Percentiles rank a stretch among this genome's conserved stretches.
These are phyloP conservation scores for Acacia concinna DNA, from an alignment of 331 rosid genomes.

Conservation along the genomic window DNA sequence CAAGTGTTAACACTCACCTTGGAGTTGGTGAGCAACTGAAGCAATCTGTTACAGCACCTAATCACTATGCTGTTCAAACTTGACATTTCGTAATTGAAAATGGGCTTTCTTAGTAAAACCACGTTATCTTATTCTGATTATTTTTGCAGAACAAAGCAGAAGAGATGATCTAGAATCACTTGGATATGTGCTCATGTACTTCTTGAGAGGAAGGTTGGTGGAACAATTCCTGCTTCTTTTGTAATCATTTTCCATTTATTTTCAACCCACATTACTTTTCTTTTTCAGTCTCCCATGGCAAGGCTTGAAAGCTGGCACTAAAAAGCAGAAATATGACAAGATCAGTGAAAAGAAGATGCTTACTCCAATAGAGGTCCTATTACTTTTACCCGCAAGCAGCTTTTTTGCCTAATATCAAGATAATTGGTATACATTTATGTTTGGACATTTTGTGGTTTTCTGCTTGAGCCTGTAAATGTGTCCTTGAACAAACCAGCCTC, in stretches of 20 bases:
- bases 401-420: constrained; percentile 21
- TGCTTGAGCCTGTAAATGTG: not conserved
- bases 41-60: constrained; percentile 15
- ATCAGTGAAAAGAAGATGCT: constrained; percentile 98
- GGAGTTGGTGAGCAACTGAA: constrained; percentile 81
- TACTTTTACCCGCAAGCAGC: constrained; percentile 31
- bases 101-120: not conserved
- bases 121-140: constrained; percentile 25
- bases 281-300: constrained; percentile 98
- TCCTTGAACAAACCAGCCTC: not conserved
- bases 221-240: constrained; percentile 19
- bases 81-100: not conserved
- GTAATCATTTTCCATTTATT: constrained; percentile 29
- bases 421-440: constrained; percentile 5
- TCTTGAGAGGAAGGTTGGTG: constrained; percentile 93
- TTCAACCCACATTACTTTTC: constrained; percentile 27
- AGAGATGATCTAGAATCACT: constrained; percentile 99
- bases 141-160: constrained; percentile 96
- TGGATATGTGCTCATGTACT: constrained; percentile 96
- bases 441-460: not conserved
- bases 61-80: constrained; percentile 20
- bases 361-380: constrained; percentile 89
- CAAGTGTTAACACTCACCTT: constrained; percentile 98
- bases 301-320: constrained; percentile 94
- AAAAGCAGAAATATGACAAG: constrained; percentile 96